Evolutionary conservation across 2,329 filamentous ascomycete genomes (phyloP).

Genomic region (Aureobasidium sp.): DNA sequence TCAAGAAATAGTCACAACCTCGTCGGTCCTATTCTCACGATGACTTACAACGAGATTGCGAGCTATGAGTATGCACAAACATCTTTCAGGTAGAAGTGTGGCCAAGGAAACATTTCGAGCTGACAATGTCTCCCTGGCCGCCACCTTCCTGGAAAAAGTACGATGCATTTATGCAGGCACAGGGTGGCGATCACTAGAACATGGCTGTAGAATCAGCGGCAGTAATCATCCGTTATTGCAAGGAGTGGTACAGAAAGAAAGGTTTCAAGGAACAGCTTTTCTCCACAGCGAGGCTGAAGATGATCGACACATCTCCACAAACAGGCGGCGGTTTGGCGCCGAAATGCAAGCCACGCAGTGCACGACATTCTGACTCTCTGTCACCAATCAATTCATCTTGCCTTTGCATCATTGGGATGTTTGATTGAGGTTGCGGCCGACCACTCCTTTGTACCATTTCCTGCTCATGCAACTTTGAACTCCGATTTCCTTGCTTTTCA

Average conservation of each 20-base stretch:
- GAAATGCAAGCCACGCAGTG: neutral
- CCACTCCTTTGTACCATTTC: neutral
- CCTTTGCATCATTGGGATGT: neutral
- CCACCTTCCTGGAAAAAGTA: too few relatives aligned
- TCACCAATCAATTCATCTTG: neutral
- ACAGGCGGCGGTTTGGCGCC: neutral
- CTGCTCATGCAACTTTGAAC: neutral
- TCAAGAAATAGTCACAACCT: too few relatives aligned
- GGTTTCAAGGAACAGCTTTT: constrained; percentile 1
- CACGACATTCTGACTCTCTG: constrained; percentile 1
- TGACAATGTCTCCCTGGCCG: too few relatives aligned
- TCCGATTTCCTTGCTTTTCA: neutral
- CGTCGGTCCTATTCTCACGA: too few relatives aligned
- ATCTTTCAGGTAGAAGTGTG: too few relatives aligned
- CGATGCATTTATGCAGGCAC: too few relatives aligned
- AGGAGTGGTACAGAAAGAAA: constrained; percentile 2
- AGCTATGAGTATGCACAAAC: too few relatives aligned
- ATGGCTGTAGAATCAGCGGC: neutral
- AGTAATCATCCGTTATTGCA: neutral
- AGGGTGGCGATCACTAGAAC: too few relatives aligned
- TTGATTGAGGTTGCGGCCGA: neutral
- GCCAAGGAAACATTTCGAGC: too few relatives aligned
- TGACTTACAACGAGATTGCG: too few relatives aligned
- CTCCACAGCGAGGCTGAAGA: neutral
- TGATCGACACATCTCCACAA: constrained; percentile 3